phyloP scores from a whole-genome alignment of 2,329 filamentous ascomycete species.

The Mollisiaceae sp. region DNA sequence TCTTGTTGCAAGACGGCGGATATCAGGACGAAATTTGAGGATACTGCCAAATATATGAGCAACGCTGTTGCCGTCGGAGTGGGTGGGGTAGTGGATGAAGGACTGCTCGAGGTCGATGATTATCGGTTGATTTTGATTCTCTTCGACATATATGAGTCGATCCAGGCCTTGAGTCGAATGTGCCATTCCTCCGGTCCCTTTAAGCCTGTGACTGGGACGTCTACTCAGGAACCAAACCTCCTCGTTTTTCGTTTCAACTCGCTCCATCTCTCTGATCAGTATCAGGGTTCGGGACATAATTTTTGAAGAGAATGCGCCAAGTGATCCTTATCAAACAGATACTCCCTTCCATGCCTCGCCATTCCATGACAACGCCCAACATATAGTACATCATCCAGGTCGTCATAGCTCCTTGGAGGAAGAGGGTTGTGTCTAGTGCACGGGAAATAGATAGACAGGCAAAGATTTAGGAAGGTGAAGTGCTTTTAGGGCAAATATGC shows the following conservation, averaged over 20 bases:
- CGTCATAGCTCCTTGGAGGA: conserved; percentile 42
- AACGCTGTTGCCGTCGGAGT: conserved; percentile 44
- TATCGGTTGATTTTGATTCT: conserved; percentile 29
- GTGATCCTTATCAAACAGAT: conserved; percentile 40
- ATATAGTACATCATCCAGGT: conserved; percentile 19
- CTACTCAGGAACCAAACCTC: conserved; percentile 36
- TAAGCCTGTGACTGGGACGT: conserved; percentile 33
- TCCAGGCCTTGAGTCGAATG: conserved; percentile 33
- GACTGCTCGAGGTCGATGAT: conserved; percentile 42
- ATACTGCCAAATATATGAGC: conserved; percentile 48
- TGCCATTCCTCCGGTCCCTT: conserved; percentile 37
- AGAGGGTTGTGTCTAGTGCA: no score
- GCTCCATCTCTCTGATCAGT: conserved; percentile 33
- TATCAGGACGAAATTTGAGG: conserved; percentile 42
- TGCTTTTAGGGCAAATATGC: no score
- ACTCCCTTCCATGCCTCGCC: conserved; percentile 40
- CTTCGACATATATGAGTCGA: conserved; percentile 30
- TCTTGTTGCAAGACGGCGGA: conserved; percentile 41
- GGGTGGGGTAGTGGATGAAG: conserved; percentile 47
- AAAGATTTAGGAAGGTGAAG: no score
- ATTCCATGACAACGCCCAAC: conserved; percentile 29
- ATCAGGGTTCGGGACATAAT: conserved; percentile 38
- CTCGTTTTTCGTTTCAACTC: conserved; percentile 26
- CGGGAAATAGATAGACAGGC: no score
- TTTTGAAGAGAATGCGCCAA: conserved; percentile 37